Evolutionary conservation across 1,139 yeast genomes (phyloP), one percentile per base, ranked within the genome.

Genomic region (Debaryomyces singareniensis): DNA sequence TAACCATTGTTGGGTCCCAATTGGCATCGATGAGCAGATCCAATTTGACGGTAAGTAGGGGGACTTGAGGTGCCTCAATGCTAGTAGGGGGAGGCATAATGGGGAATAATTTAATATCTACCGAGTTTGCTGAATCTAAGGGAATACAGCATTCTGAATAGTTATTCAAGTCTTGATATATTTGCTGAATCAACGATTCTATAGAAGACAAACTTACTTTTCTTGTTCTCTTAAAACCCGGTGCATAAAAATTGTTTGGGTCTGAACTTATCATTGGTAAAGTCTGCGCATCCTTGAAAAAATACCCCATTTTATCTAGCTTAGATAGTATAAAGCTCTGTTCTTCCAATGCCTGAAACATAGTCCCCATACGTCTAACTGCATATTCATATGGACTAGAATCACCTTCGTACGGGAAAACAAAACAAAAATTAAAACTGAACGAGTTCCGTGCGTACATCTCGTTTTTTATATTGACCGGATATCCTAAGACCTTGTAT

Each of bases 1-100:
- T 81, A 26, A 86, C 65, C 93, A 91, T 82, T 2, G 97, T 91
- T 1, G 97, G 96, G 50, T 91, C 98, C 97, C 98, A 91, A 44
- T 84, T 83, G 5, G 82, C 82, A 53, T 91, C 98, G 20, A 85
- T 78, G 39, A 91, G 62, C 22, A 74, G 63, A 24, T 68, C 68
- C 22, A 89, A 58, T 33, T 78, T 75, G 2, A 89, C 95, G 0
- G 91, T 80, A 4, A 94, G 74, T 3, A 87, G 75, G 0, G 98
- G 98, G 0, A 91, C 98, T 50, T 91, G 95, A 45, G 71, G 64
- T 22, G 87, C 73, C 50, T 75, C 58, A 44, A 85, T 60, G 30
- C 74, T 75, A 1, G 86, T 83, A 0, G 97, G 96, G 2, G 93
- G 85, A 5, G 93, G 89, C 24, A 83, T 61, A 11, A 85, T 63